A percentile compares a stretch with the other conserved stretches of the same genome.
Conservation (phyloP, 2,329 filamentous ascomycete species). For the Sordariomycetes sp. region DNA sequence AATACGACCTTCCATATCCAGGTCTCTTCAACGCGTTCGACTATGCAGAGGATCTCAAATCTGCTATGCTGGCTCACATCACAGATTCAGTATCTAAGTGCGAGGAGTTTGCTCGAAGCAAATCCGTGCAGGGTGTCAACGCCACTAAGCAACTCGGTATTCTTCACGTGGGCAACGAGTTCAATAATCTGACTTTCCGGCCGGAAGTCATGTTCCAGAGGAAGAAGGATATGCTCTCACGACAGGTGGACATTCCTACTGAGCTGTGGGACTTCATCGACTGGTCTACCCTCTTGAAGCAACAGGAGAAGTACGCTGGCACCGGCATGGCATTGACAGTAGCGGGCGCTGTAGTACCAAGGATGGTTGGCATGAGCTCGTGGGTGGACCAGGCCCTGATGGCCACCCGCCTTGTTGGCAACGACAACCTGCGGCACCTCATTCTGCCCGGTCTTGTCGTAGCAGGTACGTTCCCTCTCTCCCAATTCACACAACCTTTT, state of each 20-base stretch:
- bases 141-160: conserved; percentile 83
- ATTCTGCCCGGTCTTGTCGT: conserved; percentile 72
- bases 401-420: conserved; percentile 70
- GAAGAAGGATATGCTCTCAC: conserved; percentile 69
- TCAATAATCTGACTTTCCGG: conserved; percentile 77
- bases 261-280: conserved; percentile 95
- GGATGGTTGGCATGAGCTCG: conserved; percentile 71
- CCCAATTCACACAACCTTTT: conserved; percentile 2
- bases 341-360: conserved; percentile 76
- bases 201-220: conserved; percentile 91
- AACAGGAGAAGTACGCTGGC: conserved; percentile 89
- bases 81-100: conserved; percentile 68
- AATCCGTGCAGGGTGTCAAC: conserved; percentile 73
- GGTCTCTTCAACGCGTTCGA: conserved; percentile 79
- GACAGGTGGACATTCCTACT: conserved; percentile 78
- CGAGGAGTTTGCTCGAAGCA: conserved; percentile 75
- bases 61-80: conserved; percentile 85
- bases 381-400: conserved; percentile 86
- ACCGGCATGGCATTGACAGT: conserved; percentile 92
- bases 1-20: conserved; percentile 78
- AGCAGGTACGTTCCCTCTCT: conserved; percentile 54
- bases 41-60: conserved; percentile 87
- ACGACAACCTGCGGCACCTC: conserved; percentile 70
- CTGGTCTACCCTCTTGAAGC: conserved; percentile 69
- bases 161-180: conserved; percentile 79